Evolutionary conservation across 352 stramenopile species (phyloP).

Genomic region (Poterioochromonas sp.): DNA sequence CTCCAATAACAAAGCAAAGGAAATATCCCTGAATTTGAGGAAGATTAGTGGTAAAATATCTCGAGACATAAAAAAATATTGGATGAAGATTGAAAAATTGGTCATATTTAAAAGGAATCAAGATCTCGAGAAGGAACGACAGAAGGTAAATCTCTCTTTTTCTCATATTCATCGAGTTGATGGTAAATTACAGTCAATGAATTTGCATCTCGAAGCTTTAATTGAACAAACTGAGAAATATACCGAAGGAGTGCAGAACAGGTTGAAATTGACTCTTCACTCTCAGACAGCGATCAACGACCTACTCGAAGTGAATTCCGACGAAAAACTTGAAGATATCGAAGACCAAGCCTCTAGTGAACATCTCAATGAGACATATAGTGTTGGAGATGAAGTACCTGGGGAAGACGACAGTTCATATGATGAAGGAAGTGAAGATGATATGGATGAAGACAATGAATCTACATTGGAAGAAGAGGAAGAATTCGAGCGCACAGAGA

Average conservation of each 20-base stretch:
- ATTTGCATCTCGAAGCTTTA: conserved; percentile 85
- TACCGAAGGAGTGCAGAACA: too few species aligned
- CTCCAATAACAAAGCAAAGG: conserved; percentile 19
- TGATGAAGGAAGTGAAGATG: conserved; percentile 41
- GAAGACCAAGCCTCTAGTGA: conserved; percentile 23
- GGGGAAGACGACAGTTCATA: conserved; percentile 43
- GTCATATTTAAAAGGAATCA: conserved; percentile 93
- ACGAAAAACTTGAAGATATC: not conserved
- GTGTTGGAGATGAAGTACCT: conserved; percentile 35
- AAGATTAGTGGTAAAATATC: conserved; percentile 64
- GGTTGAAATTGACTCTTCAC: too few species aligned
- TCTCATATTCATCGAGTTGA: conserved; percentile 18
- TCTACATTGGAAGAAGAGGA: conserved; percentile 73
- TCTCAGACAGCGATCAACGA: not conserved
- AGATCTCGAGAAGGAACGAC: conserved; percentile 63
- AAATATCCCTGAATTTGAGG: conserved; percentile 39
- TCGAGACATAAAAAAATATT: conserved; percentile 80
- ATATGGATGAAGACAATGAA: conserved; percentile 40
- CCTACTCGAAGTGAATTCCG: not conserved
- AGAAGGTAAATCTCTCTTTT: conserved; percentile 33
- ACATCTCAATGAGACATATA: not conserved
- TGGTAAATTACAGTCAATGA: conserved; percentile 69
- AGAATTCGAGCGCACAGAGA: conserved; percentile 42
- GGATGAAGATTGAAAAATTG: conserved; percentile 95
- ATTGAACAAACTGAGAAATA: conserved; percentile 94